A percentile compares a stretch with the other conserved stretches of the same genome.
Evolutionary conservation across 306 rosid genomes (phyloP).

Genomic region (Comarum palustre): DNA sequence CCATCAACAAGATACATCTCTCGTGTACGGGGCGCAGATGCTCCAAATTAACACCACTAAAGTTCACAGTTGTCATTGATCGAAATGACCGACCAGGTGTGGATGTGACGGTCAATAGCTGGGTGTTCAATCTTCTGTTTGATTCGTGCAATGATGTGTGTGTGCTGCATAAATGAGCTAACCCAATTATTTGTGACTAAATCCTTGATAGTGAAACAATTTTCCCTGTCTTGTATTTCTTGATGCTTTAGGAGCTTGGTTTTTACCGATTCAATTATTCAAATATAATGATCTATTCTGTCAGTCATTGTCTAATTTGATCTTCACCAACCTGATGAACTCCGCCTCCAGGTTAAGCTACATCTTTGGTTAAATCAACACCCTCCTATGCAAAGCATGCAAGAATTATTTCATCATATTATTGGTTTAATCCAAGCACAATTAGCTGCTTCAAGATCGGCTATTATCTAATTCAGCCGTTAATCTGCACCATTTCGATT

Average conservation of each 20-base stretch:
- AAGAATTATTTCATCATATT: not conserved
- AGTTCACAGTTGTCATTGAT: too few species aligned
- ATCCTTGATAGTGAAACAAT: constrained; percentile 35
- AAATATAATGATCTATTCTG: not conserved
- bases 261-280: not conserved
- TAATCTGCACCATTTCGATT: not conserved
- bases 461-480: not conserved
- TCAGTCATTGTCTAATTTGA: not conserved
- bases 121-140: constrained; percentile 27
- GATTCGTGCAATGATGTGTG: constrained; percentile 24
- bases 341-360: not conserved
- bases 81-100: constrained; percentile 6
- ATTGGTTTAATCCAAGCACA: not conserved
- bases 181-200: constrained; percentile 45
- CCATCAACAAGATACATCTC: constrained; percentile 22
- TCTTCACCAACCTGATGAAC: not conserved
- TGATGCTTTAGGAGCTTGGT: constrained; percentile 14
- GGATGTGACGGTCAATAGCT: constrained; percentile 21
- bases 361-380: not conserved
- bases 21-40: constrained; percentile 20
- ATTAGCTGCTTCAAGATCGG: constrained; percentile 6
- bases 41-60: constrained; percentile 34
- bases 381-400: not conserved
- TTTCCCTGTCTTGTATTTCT: constrained; percentile 23
- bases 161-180: constrained; percentile 34